phyloP scores from a whole-genome alignment of 176 grass and related monocot genomes.

The Themeda triandra region DNA sequence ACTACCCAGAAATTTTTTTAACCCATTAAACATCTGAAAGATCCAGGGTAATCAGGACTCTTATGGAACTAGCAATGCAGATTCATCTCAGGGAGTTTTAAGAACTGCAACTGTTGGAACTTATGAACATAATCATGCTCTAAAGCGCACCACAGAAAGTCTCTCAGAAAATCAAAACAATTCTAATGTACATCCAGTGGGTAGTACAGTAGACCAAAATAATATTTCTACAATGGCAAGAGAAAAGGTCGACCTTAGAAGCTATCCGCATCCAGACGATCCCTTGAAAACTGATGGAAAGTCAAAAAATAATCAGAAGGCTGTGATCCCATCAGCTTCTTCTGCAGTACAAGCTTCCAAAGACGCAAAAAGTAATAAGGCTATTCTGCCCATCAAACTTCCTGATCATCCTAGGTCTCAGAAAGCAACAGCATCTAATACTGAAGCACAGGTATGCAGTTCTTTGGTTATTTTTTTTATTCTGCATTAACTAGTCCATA shows the following conservation, averaged over 20 bases:
- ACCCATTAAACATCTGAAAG: neutral
- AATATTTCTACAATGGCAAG: conserved; percentile 20
- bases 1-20: neutral
- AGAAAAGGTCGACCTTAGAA: neutral
- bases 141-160: conserved; percentile 10
- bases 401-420: conserved; percentile 29
- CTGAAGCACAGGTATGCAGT: conserved; percentile 27
- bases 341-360: conserved; percentile 13
- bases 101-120: conserved; percentile 26
- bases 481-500: neutral
- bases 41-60: conserved; percentile 43
- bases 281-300: conserved; percentile 9
- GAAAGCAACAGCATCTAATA: conserved; percentile 15
- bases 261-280: neutral
- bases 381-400: conserved; percentile 32
- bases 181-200: neutral
- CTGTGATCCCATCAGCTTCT: neutral
- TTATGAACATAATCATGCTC: neutral
- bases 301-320: conserved; percentile 29
- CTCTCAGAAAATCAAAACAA: conserved; percentile 9
- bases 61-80: conserved; percentile 27
- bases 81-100: conserved; percentile 36
- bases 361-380: conserved; percentile 11
- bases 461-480: neutral
- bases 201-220: conserved; percentile 21